Percentiles rank a stretch among this genome's conserved stretches.
Evolutionary conservation across 768 basidiomycete species (phyloP).

Genomic region (Russula emetica): DNA sequence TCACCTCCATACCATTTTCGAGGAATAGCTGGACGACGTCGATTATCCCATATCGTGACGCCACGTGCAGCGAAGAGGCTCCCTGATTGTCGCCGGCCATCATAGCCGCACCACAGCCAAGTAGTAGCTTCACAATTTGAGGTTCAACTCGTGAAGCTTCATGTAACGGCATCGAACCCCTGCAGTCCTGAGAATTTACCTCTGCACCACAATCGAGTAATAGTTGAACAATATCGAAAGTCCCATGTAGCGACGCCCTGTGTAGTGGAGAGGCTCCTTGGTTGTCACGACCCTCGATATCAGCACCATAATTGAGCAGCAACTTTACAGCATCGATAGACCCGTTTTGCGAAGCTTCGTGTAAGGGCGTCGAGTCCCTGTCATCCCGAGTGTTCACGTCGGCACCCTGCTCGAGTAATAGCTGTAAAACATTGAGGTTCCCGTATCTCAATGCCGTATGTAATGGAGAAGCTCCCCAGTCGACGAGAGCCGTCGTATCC

Average conservation of each 20-base stretch:
- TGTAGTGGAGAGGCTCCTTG: background rate
- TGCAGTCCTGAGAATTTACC: background rate
- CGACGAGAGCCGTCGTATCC: no score
- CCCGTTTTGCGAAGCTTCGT: background rate
- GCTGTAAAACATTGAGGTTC: background rate
- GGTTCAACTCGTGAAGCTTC: background rate
- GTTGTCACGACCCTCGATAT: background rate
- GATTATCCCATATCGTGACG: background rate
- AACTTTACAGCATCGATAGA: background rate
- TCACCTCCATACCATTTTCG: background rate
- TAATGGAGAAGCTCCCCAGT: background rate
- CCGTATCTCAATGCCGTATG: background rate
- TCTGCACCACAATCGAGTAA: background rate
- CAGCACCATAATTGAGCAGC: background rate
- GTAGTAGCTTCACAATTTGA: background rate
- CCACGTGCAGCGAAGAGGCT: background rate
- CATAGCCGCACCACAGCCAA: background rate
- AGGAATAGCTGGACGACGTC: background rate
- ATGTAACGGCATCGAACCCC: background rate
- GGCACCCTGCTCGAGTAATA: background rate
- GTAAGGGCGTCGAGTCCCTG: background rate
- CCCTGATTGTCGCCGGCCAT: background rate
- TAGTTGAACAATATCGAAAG: background rate
- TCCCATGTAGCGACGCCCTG: background rate
- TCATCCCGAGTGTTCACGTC: background rate